These are phyloP conservation scores for Neofusicoccum umdonicola DNA, from an alignment of 2,329 filamentous ascomycete genomes.

Conservation along the genomic window DNA sequence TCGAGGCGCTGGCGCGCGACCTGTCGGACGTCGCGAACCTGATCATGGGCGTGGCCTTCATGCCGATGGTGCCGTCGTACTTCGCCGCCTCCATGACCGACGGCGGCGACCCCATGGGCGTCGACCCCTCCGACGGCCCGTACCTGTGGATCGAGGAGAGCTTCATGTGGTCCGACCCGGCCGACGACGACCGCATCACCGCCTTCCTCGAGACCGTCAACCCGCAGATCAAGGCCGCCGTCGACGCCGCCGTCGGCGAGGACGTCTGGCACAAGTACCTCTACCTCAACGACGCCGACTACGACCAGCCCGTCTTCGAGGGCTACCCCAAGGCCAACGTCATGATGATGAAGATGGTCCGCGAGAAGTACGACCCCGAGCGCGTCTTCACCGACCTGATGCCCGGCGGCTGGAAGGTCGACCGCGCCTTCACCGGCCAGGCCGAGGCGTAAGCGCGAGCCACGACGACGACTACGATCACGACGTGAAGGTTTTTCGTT, in stretches of 20 bases:
- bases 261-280: slow-evolving; percentile 16
- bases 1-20: slow-evolving; percentile 14
- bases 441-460: not conserved
- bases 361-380: slow-evolving; percentile 31
- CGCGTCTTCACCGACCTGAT: slow-evolving; percentile 27
- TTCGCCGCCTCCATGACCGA: not conserved
- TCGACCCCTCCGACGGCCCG: not conserved
- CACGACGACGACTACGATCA: too few species aligned
- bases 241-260: not conserved
- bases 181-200: not conserved
- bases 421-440: not conserved
- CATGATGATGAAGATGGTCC: slow-evolving; percentile 27
- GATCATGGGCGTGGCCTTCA: slow-evolving; percentile 24
- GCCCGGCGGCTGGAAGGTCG: slow-evolving; percentile 27
- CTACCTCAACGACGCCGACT: slow-evolving; percentile 29
- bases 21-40: slow-evolving; percentile 20
- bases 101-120: slow-evolving; percentile 24
- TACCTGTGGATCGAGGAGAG: slow-evolving; percentile 21
- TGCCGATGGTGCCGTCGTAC: not conserved
- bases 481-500: not conserved
- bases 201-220: not conserved
- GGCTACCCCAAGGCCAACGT: slow-evolving; percentile 31
- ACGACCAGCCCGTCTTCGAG: slow-evolving; percentile 26
- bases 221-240: not conserved
- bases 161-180: slow-evolving; percentile 13